Evolutionary conservation across 2,329 filamentous ascomycete genomes (phyloP).

Genomic region (Colletotrichum godetiae): DNA sequence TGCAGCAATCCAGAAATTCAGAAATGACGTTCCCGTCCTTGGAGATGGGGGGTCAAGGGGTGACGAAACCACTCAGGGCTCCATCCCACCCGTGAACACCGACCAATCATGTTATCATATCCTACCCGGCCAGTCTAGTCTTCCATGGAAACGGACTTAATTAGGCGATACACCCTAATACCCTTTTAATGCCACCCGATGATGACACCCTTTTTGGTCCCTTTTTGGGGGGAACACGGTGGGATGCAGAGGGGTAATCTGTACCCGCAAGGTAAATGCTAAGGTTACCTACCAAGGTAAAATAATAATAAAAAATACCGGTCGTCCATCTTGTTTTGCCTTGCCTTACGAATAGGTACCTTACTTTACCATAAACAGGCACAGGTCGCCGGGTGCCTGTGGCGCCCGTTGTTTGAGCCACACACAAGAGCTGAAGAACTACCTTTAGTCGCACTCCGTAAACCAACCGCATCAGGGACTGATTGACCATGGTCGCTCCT

Average conservation of each 20-base stretch:
- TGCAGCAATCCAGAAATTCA: conserved; percentile 16
- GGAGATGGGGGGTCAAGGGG: conserved; percentile 24
- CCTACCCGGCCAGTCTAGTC: background rate
- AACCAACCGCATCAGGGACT: conserved; percentile 4
- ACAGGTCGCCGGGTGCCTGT: conserved; percentile 12
- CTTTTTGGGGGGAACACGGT: background rate
- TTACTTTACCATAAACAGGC: background rate
- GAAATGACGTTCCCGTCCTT: conserved; percentile 32
- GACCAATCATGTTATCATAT: background rate
- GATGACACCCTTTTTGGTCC: background rate
- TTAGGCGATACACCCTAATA: background rate
- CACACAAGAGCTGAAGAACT: background rate
- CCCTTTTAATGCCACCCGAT: background rate
- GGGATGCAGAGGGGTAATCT: background rate
- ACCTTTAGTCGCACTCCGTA: background rate
- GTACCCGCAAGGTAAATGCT: too few species aligned
- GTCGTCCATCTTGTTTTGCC: background rate
- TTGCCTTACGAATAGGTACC: too few species aligned
- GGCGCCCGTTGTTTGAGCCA: conserved; percentile 8
- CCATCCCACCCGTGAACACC: background rate
- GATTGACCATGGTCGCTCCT: background rate
- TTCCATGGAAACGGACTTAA: conserved; percentile 7
- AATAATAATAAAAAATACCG: background rate
- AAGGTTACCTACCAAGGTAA: background rate
- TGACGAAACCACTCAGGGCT: conserved; percentile 7